Base-by-base conservation (phyloP, 2,329 filamentous ascomycete genomes). In the Aschersonia sp. region DNA sequence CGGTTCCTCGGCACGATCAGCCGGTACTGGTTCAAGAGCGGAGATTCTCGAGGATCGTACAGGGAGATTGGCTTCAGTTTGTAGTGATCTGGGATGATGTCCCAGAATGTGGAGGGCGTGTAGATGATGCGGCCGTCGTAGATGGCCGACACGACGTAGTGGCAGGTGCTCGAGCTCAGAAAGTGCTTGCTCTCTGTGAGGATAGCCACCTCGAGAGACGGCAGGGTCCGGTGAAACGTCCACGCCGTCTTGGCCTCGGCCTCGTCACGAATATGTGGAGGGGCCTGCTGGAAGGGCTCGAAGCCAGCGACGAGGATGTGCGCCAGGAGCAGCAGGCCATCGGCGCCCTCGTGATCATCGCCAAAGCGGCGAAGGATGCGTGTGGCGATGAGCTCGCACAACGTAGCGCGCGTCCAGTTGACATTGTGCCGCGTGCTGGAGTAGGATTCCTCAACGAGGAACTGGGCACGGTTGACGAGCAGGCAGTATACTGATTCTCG, bases 31-130 rank as follows among this genome's bases (percentile, higher is more conserved):
- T 94, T 90, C 29, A 94, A 71, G 30, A 89, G 60, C 1, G 85
- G 84, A 5, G 83, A 85, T 53, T 81, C 77, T 12, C 83, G 70
- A 1, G 86, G 87, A 57, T 89, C 81, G 61, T 92, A 92, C 0
- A 92, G 68, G 6, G 83, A 81, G 47, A 92, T 89, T 2, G 85
- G 85, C 55, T 85, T 85, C 57, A 83, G 76, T 65, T 92, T 92
- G 69, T 92, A 94, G 55, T 84, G 80, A 60, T 92, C 87, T 1
- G 87, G 86, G 44, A 94, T 79, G 50, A 94, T 83, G 61, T 92
- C 84, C 61, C 90, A 78, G 60, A 87, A 88, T 0, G 81, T 80
- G 0, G 81, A 86, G 0, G 87, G 87, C 1, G 86, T 90, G 59
- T 92, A 92, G 37, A 88, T 81, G 51, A 94, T 76, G 35, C 83